phyloP scores from a whole-genome alignment of 2,329 filamentous ascomycete species.

The Ophiostoma triangulosporum region DNA sequence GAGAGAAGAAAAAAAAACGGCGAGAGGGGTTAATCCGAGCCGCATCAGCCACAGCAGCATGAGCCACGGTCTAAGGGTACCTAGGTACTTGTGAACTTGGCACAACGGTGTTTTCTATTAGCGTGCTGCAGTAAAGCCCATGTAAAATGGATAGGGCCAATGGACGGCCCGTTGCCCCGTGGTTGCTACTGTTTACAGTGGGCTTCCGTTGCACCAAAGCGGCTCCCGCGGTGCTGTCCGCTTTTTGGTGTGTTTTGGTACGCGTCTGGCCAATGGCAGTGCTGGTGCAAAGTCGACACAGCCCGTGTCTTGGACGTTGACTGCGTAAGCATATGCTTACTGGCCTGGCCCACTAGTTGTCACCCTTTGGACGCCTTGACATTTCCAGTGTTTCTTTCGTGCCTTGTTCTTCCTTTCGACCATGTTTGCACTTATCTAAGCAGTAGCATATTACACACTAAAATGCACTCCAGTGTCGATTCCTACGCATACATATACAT shows the following conservation, averaged over 20 bases:
- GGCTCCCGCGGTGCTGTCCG: neutral
- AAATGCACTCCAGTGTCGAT: too few species aligned
- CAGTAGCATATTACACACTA: neutral
- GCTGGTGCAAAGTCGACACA: neutral
- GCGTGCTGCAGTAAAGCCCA: neutral
- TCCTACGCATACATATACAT: too few species aligned
- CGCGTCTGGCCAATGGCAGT: conserved; percentile 6
- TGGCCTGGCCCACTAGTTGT: neutral
- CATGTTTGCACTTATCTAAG: neutral
- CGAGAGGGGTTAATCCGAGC: conserved; percentile 5
- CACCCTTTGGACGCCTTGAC: neutral
- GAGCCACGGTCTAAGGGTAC: conserved; percentile 1
- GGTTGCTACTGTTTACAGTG: conserved; percentile 40
- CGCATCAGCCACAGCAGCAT: neutral
- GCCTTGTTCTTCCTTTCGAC: too few species aligned
- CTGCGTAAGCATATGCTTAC: too few species aligned
- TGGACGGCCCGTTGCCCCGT: conserved; percentile 37
- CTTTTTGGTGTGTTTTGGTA: conserved; percentile 6
- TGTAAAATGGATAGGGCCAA: conserved; percentile 24
- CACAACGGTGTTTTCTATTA: neutral
- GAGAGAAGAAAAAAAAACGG: neutral
- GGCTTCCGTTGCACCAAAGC: conserved; percentile 7
- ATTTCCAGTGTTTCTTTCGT: neutral
- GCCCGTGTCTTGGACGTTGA: neutral
- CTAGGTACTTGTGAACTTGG: neutral